Conservation (phyloP, 1,139 yeast genomes). For the Debaryomyces singareniensis region DNA sequence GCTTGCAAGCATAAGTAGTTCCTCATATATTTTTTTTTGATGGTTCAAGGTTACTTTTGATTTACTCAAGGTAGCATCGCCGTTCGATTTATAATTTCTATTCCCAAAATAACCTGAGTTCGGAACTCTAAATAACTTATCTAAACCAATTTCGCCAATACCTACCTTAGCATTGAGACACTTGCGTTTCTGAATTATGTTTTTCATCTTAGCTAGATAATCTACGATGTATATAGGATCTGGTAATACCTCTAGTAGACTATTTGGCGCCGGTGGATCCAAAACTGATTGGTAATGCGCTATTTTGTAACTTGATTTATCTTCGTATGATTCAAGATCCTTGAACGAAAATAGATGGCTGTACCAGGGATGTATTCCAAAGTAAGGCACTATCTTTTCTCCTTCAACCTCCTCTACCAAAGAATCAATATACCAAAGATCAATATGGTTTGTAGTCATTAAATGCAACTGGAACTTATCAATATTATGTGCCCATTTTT, state of each 20-base stretch:
- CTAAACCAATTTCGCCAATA: slow-evolving; percentile 90
- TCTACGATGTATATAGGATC: slow-evolving; percentile 44
- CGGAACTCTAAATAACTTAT: slow-evolving; percentile 69
- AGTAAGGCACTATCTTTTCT: slow-evolving; percentile 45
- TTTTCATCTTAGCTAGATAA: slow-evolving; percentile 26
- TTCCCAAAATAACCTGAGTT: slow-evolving; percentile 49
- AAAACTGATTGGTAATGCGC: slow-evolving; percentile 55
- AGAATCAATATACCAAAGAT: slow-evolving; percentile 29
- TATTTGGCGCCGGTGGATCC: slow-evolving; percentile 32
- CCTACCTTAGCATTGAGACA: slow-evolving; percentile 15
- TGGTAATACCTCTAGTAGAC: slow-evolving; percentile 50
- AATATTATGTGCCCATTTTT: not conserved
- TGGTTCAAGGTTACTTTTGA: slow-evolving; percentile 56
- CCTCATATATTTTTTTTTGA: slow-evolving; percentile 47
- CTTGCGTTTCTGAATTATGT: slow-evolving; percentile 16
- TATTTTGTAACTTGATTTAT: slow-evolving; percentile 20
- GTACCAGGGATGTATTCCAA: slow-evolving; percentile 93
- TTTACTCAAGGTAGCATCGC: slow-evolving; percentile 25
- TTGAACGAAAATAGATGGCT: slow-evolving; percentile 48
- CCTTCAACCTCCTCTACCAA: slow-evolving; percentile 20
- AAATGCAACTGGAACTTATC: slow-evolving; percentile 16
- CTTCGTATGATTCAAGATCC: slow-evolving; percentile 10
- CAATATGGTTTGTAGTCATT: slow-evolving; percentile 58
- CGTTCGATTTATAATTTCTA: slow-evolving; percentile 8
- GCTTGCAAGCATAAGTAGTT: slow-evolving; percentile 52